Percentiles rank a stretch among this genome's conserved stretches.
Conservation (phyloP, 441 rosid genomes). For the Adansonia rubrostipa region DNA sequence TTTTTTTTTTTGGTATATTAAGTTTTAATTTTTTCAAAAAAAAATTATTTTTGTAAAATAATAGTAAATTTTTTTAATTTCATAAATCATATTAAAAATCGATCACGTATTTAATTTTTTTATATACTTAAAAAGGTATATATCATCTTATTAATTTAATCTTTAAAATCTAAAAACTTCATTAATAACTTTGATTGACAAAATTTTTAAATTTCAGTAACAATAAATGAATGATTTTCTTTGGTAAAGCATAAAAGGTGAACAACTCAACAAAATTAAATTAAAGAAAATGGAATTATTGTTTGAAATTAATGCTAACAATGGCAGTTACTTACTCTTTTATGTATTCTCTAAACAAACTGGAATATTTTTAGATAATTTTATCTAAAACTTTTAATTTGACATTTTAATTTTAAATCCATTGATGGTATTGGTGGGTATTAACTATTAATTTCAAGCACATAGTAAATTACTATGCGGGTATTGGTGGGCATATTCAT, state of each 20-base stretch:
- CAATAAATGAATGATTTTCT: not conserved
- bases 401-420: not conserved
- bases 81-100: no score
- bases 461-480: no score
- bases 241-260: not conserved
- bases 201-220: not conserved
- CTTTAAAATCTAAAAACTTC: no score
- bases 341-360: not conserved
- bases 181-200: no score
- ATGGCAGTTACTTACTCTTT: not conserved
- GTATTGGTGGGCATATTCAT: no score
- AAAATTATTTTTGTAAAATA: no score
- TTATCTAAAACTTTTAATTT: not conserved
- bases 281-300: not conserved
- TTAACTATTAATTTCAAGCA: no score
- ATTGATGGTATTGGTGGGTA: no score
- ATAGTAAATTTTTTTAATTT: no score
- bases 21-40: no score
- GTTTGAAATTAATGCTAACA: not conserved
- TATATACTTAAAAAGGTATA: not conserved
- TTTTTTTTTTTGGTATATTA: no score
- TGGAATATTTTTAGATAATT: not conserved
- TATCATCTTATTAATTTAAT: not conserved
- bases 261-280: slow-evolving; percentile 2
- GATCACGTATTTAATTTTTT: no score